Conservation (phyloP, 2,329 filamentous ascomycete species). For the Raffaelea albimanens region DNA sequence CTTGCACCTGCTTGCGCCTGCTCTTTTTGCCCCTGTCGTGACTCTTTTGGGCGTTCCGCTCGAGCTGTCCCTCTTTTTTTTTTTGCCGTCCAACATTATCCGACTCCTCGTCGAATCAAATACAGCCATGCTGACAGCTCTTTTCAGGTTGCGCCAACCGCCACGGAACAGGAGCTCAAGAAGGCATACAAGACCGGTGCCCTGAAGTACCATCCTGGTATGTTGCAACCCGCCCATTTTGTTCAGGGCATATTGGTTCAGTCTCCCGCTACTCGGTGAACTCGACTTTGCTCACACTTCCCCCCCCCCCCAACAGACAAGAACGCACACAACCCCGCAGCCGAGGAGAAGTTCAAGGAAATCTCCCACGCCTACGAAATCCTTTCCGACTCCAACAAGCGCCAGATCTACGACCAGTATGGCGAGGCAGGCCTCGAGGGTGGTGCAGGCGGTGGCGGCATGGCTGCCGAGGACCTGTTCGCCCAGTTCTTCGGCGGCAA, state of each 20-base stretch:
- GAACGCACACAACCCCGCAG: conserved; percentile 86
- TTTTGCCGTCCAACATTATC: not conserved
- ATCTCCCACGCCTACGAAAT: conserved; percentile 93
- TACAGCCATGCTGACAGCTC: conserved; percentile 13
- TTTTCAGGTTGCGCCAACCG: conserved; percentile 62
- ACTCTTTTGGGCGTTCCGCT: not conserved
- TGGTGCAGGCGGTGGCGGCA: conserved; percentile 67
- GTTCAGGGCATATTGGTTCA: too few species aligned
- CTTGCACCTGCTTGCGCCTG: not conserved
- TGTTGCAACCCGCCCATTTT: too few species aligned
- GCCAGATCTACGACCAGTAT: conserved; percentile 90
- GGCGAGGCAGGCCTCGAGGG: conserved; percentile 94
- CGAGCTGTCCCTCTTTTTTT: not conserved
- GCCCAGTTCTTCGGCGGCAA: conserved; percentile 89
- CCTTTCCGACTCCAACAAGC: conserved; percentile 86
- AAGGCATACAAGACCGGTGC: conserved; percentile 80
- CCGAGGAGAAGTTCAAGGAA: conserved; percentile 98
- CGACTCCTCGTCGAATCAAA: not conserved
- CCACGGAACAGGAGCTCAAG: conserved; percentile 80
- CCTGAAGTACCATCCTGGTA: conserved; percentile 77
- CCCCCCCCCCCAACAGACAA: conserved; percentile 55
- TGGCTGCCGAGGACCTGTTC: conserved; percentile 94
- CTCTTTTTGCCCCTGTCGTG: not conserved
- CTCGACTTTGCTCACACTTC: not conserved
- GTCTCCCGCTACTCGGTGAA: not conserved